These are phyloP conservation scores for Xanthoceras sorbifolium DNA, from an alignment of 345 rosid species.

Conservation along the genomic window DNA sequence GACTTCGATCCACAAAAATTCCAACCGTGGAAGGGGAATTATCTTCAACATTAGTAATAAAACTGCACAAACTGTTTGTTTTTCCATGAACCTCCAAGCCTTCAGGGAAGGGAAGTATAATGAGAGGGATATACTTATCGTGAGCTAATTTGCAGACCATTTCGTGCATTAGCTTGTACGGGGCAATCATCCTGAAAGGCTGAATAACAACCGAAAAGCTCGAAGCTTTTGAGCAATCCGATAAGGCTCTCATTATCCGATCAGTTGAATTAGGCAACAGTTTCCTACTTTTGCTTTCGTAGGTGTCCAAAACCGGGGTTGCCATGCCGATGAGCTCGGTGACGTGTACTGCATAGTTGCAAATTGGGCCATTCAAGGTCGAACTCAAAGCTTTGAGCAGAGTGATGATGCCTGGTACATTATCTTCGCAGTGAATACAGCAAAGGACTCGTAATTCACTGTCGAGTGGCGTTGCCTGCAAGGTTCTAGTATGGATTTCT, in stretches of 20 bases:
- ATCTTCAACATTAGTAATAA: conserved; percentile 15
- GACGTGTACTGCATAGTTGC: conserved; percentile 22
- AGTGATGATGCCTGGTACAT: conserved; percentile 29
- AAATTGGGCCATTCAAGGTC: conserved; percentile 5
- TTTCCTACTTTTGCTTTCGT: conserved; percentile 6
- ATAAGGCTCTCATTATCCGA: conserved; percentile 32
- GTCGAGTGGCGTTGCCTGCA: conserved; percentile 2
- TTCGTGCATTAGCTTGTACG: conserved; percentile 33
- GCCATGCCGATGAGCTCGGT: conserved; percentile 32
- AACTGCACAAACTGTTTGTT: background rate
- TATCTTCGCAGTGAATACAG: conserved; percentile 34
- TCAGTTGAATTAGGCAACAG: background rate
- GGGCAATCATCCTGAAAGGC: conserved; percentile 24
- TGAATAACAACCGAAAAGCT: background rate
- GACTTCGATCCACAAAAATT: conserved; percentile 23
- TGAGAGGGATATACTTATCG: conserved; percentile 18
- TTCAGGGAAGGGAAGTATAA: conserved; percentile 28
- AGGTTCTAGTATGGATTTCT: background rate
- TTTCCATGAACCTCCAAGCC: background rate
- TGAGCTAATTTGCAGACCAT: conserved; percentile 34
- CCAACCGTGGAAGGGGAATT: conserved; percentile 34
- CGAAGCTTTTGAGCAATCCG: conserved; percentile 15
- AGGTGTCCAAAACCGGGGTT: conserved; percentile 27
- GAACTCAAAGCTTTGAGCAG: conserved; percentile 28
- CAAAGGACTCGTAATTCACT: conserved; percentile 30